Evolutionary conservation across 2,329 filamentous ascomycete species (phyloP), one percentile per base, ranked within the genome.

Genomic region (Phaeosphaeria sp.): DNA sequence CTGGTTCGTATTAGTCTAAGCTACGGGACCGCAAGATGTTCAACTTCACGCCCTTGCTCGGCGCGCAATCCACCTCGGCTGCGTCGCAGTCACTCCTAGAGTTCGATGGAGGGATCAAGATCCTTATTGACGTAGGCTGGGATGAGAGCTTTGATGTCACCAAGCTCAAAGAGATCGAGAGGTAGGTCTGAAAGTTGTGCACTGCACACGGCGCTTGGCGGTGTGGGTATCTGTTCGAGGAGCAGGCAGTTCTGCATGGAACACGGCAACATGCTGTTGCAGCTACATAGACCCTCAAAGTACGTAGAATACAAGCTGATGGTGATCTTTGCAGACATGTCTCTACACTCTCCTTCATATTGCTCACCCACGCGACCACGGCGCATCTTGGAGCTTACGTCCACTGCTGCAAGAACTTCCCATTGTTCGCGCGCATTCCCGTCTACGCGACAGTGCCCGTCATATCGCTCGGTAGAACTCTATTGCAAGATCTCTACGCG

Each of bases 351-450:
- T 98, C 95, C 2, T 84, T 99, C 67, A 90, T 99, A 70, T 90
- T 99, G 42, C 85, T 99, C 65, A 99, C 95, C 1, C 95, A 99
- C 77, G 91, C 95, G 61, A 99, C 94, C 0, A 86, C 92, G 51
- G 88, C 92, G 51, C 95, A 99, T 80, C 86, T 99, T 55, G 94
- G 92, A 66, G 95, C 95, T 58, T 97, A 92, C 76, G 93, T 92
- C 44, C 93, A 98, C 77, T 97, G 93, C 82, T 98, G 95, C 88
- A 97, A 97, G 78, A 90, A 97, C 77, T 90, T 98, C 62, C 93
- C 95, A 46, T 84, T 92, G 47, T 99, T 99, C 79, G 90, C 89
- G 10, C 89, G 93, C 72, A 93, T 99, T 60, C 95, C 95, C 42
- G 89, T 97, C 57, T 99, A 97, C 79, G 95, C 95, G 55, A 99